These are phyloP conservation scores for Eucalyptus leucophloia DNA, from an alignment of 345 rosid species.

Conservation along the genomic window DNA sequence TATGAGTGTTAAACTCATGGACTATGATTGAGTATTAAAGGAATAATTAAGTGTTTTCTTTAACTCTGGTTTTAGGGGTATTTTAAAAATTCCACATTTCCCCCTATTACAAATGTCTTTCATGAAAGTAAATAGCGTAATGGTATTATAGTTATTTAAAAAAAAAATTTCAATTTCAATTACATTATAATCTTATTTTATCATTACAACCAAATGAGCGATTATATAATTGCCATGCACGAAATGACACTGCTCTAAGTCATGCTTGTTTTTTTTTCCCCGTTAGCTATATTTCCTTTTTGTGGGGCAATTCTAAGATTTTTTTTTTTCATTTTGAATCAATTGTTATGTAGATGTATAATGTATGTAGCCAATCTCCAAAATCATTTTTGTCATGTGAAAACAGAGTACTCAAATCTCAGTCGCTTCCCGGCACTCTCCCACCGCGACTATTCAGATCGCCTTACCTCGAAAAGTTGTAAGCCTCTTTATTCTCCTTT, in stretches of 20 bases:
- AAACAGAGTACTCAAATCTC: too few species aligned
- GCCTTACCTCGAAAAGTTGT: too few species aligned
- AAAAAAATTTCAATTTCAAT: background rate
- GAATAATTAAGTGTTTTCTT: too few species aligned
- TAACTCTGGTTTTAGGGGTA: too few species aligned
- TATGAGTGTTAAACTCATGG: too few species aligned
- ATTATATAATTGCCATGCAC: background rate
- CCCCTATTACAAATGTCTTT: background rate
- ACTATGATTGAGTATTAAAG: too few species aligned
- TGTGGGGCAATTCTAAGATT: background rate
- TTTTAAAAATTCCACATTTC: background rate
- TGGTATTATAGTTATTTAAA: background rate
- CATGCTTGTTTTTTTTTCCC: background rate
- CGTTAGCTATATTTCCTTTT: background rate
- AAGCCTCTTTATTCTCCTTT: too few species aligned
- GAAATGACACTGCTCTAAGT: background rate
- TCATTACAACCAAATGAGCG: background rate
- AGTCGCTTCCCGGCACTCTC: too few species aligned
- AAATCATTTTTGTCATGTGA: too few species aligned
- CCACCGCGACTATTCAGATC: too few species aligned
- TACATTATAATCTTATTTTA: background rate
- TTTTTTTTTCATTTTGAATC: background rate
- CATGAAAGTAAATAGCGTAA: background rate
- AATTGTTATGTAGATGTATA: too few species aligned
- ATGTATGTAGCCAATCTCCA: too few species aligned